These are phyloP conservation scores for Lyophyllum decastes DNA, from an alignment of 768 basidiomycete species.

Conservation along the genomic window DNA sequence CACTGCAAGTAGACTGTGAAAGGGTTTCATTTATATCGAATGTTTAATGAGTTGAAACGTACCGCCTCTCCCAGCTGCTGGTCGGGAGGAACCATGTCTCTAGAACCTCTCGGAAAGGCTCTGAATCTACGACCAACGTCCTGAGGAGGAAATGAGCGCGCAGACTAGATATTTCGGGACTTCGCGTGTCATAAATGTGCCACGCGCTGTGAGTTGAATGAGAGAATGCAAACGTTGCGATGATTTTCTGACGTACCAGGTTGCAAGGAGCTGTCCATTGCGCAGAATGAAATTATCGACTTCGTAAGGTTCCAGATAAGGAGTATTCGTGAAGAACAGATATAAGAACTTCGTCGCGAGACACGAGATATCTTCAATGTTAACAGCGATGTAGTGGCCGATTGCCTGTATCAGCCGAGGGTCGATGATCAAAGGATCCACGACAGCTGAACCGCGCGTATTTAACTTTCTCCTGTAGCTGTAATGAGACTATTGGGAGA, in stretches of 20 bases:
- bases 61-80: conserved; percentile 55
- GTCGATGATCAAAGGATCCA: conserved; percentile 66
- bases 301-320: conserved; percentile 65
- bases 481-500: background rate
- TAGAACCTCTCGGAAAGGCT: conserved; percentile 59
- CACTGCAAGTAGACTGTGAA: conserved; percentile 49
- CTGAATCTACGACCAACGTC: conserved; percentile 60
- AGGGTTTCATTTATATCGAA: background rate
- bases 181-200: conserved; percentile 67
- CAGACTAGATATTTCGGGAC: conserved; percentile 50
- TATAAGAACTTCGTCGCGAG: conserved; percentile 64
- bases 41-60: conserved; percentile 11
- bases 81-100: conserved; percentile 36
- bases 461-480: conserved; percentile 48
- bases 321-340: conserved; percentile 58
- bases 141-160: conserved; percentile 61
- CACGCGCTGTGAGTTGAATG: conserved; percentile 49
- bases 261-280: conserved; percentile 57
- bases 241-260: conserved; percentile 46
- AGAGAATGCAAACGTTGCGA: background rate
- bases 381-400: conserved; percentile 47
- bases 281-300: conserved; percentile 73
- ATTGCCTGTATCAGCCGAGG: conserved; percentile 57
- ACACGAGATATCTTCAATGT: conserved; percentile 49
- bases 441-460: conserved; percentile 38